Percentiles rank a stretch among this genome's conserved stretches.
phyloP scores from a whole-genome alignment of 805 yeast species.

The Candida silvicultrix region DNA sequence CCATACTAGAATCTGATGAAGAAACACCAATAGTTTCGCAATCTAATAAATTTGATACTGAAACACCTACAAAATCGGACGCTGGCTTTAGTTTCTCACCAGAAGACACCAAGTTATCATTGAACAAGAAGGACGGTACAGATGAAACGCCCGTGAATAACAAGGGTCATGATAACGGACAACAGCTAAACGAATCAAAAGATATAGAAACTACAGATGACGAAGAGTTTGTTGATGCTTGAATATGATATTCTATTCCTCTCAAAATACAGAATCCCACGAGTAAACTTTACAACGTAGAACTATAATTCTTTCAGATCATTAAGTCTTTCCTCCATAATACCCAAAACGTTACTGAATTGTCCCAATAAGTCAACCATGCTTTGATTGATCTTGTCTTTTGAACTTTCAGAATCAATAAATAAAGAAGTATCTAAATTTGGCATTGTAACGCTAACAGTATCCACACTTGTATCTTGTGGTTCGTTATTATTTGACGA shows the following conservation, averaged over 20 bases:
- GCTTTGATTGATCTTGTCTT: constrained; percentile 21
- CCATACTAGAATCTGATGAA: constrained; percentile 9
- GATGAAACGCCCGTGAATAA: background rate
- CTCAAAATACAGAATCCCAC: too few relatives aligned
- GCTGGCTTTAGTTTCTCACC: background rate
- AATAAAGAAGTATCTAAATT: constrained; percentile 15
- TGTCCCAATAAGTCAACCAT: constrained; percentile 17
- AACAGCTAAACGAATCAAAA: background rate
- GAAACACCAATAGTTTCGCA: constrained; percentile 6
- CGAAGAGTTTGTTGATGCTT: constrained; percentile 1
- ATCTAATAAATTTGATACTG: background rate
- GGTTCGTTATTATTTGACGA: constrained; percentile 7
- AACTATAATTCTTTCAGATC: constrained; percentile 19
- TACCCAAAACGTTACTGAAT: constrained; percentile 19
- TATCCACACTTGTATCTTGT: background rate
- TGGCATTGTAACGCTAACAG: constrained; percentile 3
- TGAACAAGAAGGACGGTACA: background rate
- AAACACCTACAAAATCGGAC: background rate
- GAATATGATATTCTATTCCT: too few relatives aligned
- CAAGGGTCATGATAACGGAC: background rate
- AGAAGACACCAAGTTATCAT: background rate
- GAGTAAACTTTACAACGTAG: too few relatives aligned
- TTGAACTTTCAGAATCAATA: constrained; percentile 15
- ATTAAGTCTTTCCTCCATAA: constrained; percentile 24
- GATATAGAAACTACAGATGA: background rate